These are phyloP conservation scores for Erythrophleum ivorense DNA, from an alignment of 331 rosid species.

Conservation along the genomic window DNA sequence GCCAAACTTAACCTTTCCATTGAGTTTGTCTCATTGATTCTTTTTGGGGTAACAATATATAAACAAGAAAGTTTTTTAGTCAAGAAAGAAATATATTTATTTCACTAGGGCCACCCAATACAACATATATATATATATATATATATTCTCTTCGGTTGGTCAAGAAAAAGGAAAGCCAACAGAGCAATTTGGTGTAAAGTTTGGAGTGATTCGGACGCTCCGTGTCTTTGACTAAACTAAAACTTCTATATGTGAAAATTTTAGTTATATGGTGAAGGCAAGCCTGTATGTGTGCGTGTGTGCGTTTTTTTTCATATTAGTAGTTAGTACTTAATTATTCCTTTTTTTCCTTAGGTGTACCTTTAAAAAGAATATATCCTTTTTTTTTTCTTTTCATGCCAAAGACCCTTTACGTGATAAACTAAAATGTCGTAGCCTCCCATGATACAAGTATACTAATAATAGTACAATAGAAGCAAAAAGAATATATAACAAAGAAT, in stretches of 20 bases:
- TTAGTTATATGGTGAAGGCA: not conserved
- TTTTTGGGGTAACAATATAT: not conserved
- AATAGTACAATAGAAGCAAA: not conserved
- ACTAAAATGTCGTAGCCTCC: not conserved
- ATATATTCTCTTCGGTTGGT: not conserved
- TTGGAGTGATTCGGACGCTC: conserved; percentile 7
- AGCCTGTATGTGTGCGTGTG: not conserved
- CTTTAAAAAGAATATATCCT: not conserved
- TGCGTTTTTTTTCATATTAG: too few species aligned
- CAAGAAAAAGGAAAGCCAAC: conserved; percentile 4
- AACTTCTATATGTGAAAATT: too few species aligned
- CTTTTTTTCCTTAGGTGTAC: not conserved
- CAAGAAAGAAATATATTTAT: not conserved
- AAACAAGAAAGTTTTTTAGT: not conserved
- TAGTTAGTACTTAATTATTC: not conserved
- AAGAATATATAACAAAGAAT: not conserved
- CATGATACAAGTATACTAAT: too few species aligned
- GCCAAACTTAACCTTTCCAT: not conserved
- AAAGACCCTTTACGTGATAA: conserved; percentile 24
- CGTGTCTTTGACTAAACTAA: not conserved
- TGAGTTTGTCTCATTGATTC: not conserved
- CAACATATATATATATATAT: not conserved
- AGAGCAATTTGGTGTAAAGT: not conserved
- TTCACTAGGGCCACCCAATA: not conserved
- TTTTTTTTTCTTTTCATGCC: not conserved